A percentile compares a stretch with the other conserved stretches of the same genome.
Conservation (phyloP, 2,329 filamentous ascomycete genomes). For the Trichoderma pleuroti region DNA sequence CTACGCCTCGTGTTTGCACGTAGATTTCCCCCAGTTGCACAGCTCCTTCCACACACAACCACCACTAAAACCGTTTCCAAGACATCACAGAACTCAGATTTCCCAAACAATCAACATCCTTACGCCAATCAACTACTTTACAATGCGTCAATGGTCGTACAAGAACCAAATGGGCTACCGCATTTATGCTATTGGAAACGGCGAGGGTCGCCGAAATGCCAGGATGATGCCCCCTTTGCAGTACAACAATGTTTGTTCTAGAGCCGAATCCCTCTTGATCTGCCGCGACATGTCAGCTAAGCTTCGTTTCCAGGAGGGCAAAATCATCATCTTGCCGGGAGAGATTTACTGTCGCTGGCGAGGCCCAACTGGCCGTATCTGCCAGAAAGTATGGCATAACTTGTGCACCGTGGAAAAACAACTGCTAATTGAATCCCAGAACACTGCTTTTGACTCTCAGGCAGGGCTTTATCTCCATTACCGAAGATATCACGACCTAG, state of each 20-base stretch:
- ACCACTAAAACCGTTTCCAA: background rate
- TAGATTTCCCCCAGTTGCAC: background rate
- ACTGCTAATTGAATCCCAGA: background rate
- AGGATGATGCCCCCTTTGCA: background rate
- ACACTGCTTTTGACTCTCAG: background rate
- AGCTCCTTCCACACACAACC: background rate
- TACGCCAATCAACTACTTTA: background rate
- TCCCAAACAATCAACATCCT: background rate
- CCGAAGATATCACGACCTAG: background rate
- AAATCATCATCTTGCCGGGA: background rate
- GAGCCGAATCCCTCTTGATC: background rate
- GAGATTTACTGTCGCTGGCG: background rate
- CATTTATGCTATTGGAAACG: background rate
- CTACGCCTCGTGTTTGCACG: background rate
- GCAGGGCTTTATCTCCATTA: background rate
- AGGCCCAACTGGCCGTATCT: background rate
- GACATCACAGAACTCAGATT: background rate
- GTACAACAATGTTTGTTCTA: background rate
- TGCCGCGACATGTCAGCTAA: background rate
- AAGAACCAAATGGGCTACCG: background rate
- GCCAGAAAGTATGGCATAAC: background rate
- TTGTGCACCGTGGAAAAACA: background rate
- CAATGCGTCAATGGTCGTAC: background rate
- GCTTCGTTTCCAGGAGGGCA: background rate
- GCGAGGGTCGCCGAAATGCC: background rate